Conservation (phyloP, 2,329 filamentous ascomycete genomes). For the Exserohilum turcica region DNA sequence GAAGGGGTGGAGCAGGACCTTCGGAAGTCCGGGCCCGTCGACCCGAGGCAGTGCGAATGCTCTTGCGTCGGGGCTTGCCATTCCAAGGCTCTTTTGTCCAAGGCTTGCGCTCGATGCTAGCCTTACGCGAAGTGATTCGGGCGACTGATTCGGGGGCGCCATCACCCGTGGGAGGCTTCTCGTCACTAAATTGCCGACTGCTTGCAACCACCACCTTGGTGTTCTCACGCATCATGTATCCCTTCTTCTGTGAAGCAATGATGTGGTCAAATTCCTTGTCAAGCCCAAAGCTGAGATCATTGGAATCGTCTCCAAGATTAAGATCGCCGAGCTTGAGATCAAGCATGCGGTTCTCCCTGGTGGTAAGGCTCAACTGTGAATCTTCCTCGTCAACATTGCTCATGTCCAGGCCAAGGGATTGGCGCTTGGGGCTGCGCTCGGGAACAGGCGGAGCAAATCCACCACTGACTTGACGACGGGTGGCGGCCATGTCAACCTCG, state of each 20-base stretch:
- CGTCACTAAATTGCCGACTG: slow-evolving; percentile 62
- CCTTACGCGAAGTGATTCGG: slow-evolving; percentile 75
- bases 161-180: slow-evolving; percentile 62
- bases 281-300: slow-evolving; percentile 81
- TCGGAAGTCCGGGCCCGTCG: slow-evolving; percentile 62
- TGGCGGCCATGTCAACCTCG: slow-evolving; percentile 84
- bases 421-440: slow-evolving; percentile 45
- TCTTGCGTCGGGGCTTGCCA: slow-evolving; percentile 72
- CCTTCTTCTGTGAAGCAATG: slow-evolving; percentile 97
- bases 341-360: slow-evolving; percentile 59
- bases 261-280: slow-evolving; percentile 94
- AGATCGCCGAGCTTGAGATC: slow-evolving; percentile 83
- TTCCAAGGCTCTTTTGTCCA: slow-evolving; percentile 99
- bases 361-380: slow-evolving; percentile 36
- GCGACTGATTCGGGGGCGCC: slow-evolving; percentile 50
- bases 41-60: slow-evolving; percentile 62
- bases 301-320: slow-evolving; percentile 70
- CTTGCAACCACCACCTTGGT: slow-evolving; percentile 96
- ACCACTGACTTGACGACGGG: slow-evolving; percentile 81
- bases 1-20: slow-evolving; percentile 78
- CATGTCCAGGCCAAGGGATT: slow-evolving; percentile 43
- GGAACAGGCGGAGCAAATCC: slow-evolving; percentile 60
- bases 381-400: slow-evolving; percentile 42
- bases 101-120: slow-evolving; percentile 70
- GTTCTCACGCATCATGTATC: slow-evolving; percentile 98